A percentile compares a stretch with the other conserved stretches of the same genome.
Evolutionary conservation across 176 grass and related monocot species (phyloP).

Genomic region (Rhynchospora pubera): DNA sequence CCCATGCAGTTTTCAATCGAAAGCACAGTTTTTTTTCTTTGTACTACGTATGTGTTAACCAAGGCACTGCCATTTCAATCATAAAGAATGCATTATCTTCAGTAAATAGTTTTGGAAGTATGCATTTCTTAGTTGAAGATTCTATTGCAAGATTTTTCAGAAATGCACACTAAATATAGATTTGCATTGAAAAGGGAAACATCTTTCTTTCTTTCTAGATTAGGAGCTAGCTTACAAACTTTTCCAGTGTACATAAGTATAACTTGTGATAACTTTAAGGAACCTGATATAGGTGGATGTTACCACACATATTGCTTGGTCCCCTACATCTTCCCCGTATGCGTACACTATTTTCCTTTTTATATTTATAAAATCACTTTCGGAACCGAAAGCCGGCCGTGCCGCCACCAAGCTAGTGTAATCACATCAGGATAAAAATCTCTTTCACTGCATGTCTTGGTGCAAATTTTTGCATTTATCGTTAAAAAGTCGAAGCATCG

Average conservation of each 20-base stretch:
- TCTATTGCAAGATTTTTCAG: background rate
- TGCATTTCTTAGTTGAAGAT: background rate
- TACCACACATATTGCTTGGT: constrained; percentile 2
- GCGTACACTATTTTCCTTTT: background rate
- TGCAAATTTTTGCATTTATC: background rate
- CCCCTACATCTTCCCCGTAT: background rate
- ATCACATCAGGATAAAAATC: constrained; percentile 2
- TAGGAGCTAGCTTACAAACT: background rate
- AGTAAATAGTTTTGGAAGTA: background rate
- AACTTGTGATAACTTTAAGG: constrained; percentile 11
- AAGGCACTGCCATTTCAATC: too few species aligned
- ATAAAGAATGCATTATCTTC: background rate
- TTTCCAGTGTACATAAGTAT: background rate
- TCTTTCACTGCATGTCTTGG: background rate
- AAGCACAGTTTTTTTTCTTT: background rate
- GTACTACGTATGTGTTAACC: background rate
- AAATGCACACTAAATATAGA: background rate
- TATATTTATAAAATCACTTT: background rate
- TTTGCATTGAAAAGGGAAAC: background rate
- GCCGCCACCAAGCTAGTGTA: background rate
- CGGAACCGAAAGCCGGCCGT: background rate
- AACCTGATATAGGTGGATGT: constrained; percentile 11
- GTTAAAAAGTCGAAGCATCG: background rate
- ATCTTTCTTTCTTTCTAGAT: background rate
- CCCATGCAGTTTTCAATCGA: background rate